phyloP scores from a whole-genome alignment of 2,329 filamentous ascomycete genomes.

The Calonectria hawksworthii region DNA sequence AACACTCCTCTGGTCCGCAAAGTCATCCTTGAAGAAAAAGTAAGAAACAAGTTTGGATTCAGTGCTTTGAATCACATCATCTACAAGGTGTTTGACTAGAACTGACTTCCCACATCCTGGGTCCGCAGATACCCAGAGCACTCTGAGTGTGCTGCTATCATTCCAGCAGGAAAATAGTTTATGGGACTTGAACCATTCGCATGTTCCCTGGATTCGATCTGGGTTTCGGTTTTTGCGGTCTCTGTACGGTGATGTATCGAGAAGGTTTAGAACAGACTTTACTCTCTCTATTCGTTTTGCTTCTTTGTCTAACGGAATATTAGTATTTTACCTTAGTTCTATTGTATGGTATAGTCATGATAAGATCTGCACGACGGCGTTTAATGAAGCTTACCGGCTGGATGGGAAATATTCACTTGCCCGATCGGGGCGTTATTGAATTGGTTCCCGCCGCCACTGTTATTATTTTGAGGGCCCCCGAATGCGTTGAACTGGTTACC shows the following conservation, averaged over 20 bases:
- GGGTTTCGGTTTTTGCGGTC: conserved; percentile 4
- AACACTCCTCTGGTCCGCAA: neutral
- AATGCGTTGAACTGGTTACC: no score
- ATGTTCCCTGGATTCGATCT: neutral
- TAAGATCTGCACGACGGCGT: neutral
- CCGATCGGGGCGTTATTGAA: neutral
- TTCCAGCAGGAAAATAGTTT: neutral
- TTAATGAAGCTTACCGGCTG: neutral
- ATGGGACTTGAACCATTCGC: neutral
- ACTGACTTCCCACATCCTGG: conserved; percentile 1
- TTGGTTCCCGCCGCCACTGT: neutral
- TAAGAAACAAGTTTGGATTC: neutral
- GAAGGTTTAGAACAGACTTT: neutral
- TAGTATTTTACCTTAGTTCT: neutral
- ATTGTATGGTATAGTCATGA: neutral
- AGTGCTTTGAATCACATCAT: neutral
- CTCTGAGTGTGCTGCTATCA: no score
- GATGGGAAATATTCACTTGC: neutral
- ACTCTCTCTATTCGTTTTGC: neutral
- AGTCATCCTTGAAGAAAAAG: conserved; percentile 3
- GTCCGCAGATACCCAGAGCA: neutral
- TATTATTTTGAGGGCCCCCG: neutral
- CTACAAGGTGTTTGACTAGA: neutral
- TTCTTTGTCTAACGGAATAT: neutral
- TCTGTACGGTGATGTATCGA: neutral